Base-by-base conservation (phyloP, 768 basidiomycete species). In the Termitomyces sp. region DNA sequence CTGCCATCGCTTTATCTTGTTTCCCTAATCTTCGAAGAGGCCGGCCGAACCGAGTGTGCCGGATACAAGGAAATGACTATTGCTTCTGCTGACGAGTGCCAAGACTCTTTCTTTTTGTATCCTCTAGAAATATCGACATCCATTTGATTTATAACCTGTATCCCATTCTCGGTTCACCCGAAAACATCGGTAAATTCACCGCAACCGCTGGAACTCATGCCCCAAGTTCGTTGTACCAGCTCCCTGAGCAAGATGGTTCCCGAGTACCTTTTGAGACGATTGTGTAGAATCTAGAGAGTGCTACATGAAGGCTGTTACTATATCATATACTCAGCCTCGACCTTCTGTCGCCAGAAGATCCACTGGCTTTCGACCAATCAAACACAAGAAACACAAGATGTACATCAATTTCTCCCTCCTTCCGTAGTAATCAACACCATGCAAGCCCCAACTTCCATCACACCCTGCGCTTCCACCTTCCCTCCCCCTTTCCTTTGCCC, bases 1-100 rank as follows among this genome's bases (percentile, higher is more conserved):
- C 75, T 92, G 9, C 89, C 89, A 2, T 78, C 84, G 0, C 70
- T 90, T 56, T 91, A 91, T 62, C 90, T 89, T 67, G 88, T 91
- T n/a, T 81, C 85, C 3, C 77, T 80, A 48, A 79, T 90, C 28
- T 90, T 89, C 58, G 80, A 85, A 58, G 86, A 88, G 51, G 87
- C 88, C 2, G 51, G 87, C 88, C 2, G 83, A 89, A 47, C 75
- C 90, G 46, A 87, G 85, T 63, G 77, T 77, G 59, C 83, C 82
- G 5, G 89, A 90, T 62, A 78, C 90, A 10, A 80, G 47, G 60
- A 74, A 28, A 81, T 83, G 79, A 51, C 53, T 0, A 57, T 62
- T 7, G 71, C 78, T 41, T 59, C 66, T 0, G 1, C 40, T 10
- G 19, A 47, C 17, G n/a, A 19, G 11, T 38, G 37, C 7, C 5